A percentile compares a stretch with the other conserved stretches of the same genome.
phyloP scores from a whole-genome alignment of 1,139 yeast genomes.

The Meyerozyma elateridarum region DNA sequence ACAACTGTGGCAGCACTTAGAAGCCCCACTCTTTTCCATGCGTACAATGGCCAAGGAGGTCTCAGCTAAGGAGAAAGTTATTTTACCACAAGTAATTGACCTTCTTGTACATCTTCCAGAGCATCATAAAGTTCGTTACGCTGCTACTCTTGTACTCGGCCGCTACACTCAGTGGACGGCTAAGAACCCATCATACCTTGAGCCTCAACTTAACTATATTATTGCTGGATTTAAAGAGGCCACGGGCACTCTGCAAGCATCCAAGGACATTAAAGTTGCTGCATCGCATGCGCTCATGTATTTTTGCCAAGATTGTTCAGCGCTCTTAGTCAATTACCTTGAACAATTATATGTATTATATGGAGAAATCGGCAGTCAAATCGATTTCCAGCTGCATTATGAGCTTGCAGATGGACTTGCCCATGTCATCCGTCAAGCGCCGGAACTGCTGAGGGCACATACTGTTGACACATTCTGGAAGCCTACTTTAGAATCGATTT shows the following conservation, averaged over 20 bases:
- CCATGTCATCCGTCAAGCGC: conserved; percentile 64
- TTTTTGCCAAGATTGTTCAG: conserved; percentile 88
- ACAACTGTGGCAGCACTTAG: conserved; percentile 91
- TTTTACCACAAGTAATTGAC: conserved; percentile 77
- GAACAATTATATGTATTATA: conserved; percentile 78
- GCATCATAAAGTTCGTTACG: conserved; percentile 82
- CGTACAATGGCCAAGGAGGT: conserved; percentile 96
- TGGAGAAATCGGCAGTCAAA: conserved; percentile 49
- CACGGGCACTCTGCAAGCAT: conserved; percentile 13
- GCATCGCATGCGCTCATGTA: conserved; percentile 93
- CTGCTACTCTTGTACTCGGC: conserved; percentile 89
- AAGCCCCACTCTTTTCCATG: conserved; percentile 85
- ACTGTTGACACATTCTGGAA: conserved; percentile 53
- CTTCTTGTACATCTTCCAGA: conserved; percentile 70
- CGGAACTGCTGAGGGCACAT: conserved; percentile 29
- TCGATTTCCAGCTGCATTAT: conserved; percentile 67
- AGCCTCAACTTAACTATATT: conserved; percentile 79
- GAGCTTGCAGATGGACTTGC: conserved; percentile 91
- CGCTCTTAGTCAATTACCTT: conserved; percentile 58
- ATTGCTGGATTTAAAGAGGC: conserved; percentile 64
- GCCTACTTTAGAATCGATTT: conserved; percentile 56
- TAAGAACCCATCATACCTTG: conserved; percentile 75
- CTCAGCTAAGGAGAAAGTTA: conserved; percentile 57
- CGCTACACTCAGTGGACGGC: conserved; percentile 95
- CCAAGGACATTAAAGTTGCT: conserved; percentile 65